A percentile compares a stretch with the other conserved stretches of the same genome.
Evolutionary conservation across 2,329 filamentous ascomycete species (phyloP).

Genomic region (Epichloe uncinata): DNA sequence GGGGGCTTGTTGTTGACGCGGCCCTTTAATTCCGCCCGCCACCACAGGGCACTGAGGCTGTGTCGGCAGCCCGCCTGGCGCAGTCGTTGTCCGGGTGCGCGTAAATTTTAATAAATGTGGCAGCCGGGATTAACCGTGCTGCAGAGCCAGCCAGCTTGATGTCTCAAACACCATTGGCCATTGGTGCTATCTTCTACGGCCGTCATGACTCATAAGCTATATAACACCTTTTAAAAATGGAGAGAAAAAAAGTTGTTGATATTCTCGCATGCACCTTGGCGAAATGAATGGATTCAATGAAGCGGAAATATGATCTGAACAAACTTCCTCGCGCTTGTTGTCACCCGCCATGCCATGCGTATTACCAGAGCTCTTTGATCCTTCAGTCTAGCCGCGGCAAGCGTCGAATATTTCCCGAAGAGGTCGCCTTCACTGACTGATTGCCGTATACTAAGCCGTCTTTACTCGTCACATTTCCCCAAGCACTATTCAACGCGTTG

Average conservation of each 20-base stretch:
- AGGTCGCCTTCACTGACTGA: neutral
- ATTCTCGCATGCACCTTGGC: no score
- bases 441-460: slow-evolving; percentile 7
- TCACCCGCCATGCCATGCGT: no score
- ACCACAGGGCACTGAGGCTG: no score
- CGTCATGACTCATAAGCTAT: neutral
- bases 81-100: no score
- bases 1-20: no score
- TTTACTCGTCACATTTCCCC: slow-evolving; percentile 6
- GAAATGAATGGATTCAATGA: neutral
- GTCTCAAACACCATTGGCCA: neutral
- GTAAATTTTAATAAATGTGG: no score
- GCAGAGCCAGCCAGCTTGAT: no score
- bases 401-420: neutral
- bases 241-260: neutral
- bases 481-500: slow-evolving; percentile 15
- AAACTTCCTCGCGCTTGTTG: no score
- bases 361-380: neutral
- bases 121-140: no score
- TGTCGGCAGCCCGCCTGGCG: no score
- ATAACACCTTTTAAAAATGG: neutral
- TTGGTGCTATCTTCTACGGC: neutral
- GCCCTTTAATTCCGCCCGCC: no score
- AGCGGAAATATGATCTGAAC: neutral
- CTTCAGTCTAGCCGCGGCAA: neutral